phyloP scores from a whole-genome alignment of 495 filamentous ascomycete genomes.

The Opeltia flavorubescens region DNA sequence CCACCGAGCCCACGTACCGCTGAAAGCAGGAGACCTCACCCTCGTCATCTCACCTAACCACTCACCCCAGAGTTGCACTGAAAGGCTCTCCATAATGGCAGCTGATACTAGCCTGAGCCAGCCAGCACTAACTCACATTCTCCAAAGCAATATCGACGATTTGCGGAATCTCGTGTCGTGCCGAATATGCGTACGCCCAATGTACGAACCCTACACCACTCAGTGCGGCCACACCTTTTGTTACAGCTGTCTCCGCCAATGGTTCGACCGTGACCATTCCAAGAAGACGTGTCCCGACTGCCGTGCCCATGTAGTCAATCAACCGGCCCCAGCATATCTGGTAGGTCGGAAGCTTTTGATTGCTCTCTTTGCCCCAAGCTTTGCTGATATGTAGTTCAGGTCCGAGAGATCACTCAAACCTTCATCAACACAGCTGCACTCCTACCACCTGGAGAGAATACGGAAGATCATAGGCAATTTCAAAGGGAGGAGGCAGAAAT shows the following conservation, averaged over 20 bases:
- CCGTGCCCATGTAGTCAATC: conserved; percentile 39
- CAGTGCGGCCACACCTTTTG: conserved; percentile 66
- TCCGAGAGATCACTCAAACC: conserved; percentile 52
- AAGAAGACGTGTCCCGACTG: conserved; percentile 65
- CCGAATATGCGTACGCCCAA: conserved; percentile 52
- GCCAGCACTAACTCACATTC: conserved; percentile 19
- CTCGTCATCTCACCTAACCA: too few relatives aligned
- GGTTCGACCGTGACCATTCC: conserved; percentile 44
- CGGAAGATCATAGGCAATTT: conserved; percentile 41
- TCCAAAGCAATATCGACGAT: conserved; percentile 37
- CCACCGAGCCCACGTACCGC: too few relatives aligned
- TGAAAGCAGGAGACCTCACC: too few relatives aligned
- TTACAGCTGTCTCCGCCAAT: conserved; percentile 53
- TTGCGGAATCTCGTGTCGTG: conserved; percentile 41
- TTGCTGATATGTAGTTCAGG: conserved; percentile 22
- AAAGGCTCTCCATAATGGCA: not conserved
- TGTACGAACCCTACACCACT: conserved; percentile 61
- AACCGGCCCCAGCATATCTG: conserved; percentile 58
- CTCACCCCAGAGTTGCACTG: too few relatives aligned
- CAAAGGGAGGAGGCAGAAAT: conserved; percentile 41
- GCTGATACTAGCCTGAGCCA: not conserved
- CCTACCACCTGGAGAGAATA: conserved; percentile 46
- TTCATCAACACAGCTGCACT: conserved; percentile 52
- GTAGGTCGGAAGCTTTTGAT: conserved; percentile 23
- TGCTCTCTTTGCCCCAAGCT: not conserved